Conservation (phyloP, 306 rosid species). For the Malus asiatica region DNA sequence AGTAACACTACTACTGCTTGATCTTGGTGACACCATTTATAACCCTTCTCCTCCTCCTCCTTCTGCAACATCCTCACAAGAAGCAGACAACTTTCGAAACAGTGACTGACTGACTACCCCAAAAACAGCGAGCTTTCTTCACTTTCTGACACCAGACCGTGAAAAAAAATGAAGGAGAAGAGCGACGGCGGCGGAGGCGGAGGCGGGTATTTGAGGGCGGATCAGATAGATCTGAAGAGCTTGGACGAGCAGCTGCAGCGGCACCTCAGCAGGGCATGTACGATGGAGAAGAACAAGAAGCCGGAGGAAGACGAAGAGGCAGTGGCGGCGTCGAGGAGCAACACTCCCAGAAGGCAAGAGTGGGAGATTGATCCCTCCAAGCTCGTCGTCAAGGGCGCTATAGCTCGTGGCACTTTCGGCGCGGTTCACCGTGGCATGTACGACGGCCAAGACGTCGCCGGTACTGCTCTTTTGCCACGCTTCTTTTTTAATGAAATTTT, state of each 20-base stretch:
- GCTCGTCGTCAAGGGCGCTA: constrained; percentile 63
- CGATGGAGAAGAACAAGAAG: constrained; percentile 86
- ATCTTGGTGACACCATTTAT: constrained; percentile 28
- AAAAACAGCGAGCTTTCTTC: background rate
- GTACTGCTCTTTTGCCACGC: constrained; percentile 23
- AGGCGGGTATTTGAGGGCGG: constrained; percentile 89
- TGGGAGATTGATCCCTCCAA: constrained; percentile 99
- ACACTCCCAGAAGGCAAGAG: constrained; percentile 51
- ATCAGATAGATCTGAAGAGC: constrained; percentile 98
- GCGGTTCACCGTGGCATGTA: constrained; percentile 95
- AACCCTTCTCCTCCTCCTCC: constrained; percentile 1
- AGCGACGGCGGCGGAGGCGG: constrained; percentile 54
- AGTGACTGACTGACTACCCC: background rate
- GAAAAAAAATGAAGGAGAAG: constrained; percentile 61
- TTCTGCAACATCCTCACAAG: background rate
- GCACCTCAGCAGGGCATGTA: constrained; percentile 83
- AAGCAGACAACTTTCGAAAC: background rate
- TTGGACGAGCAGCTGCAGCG: constrained; percentile 95
- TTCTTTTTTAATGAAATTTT: constrained; percentile 2
- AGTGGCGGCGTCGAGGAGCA: constrained; percentile 20
- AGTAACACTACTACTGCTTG: constrained; percentile 1
- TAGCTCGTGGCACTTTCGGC: constrained; percentile 99
- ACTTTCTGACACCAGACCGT: background rate
- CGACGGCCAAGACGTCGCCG: constrained; percentile 89
- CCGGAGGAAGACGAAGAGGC: constrained; percentile 40